A percentile compares a stretch with the other conserved stretches of the same genome.
phyloP scores from a whole-genome alignment of 2,329 filamentous ascomycete genomes.

The Emmonsiellopsis sp. region DNA sequence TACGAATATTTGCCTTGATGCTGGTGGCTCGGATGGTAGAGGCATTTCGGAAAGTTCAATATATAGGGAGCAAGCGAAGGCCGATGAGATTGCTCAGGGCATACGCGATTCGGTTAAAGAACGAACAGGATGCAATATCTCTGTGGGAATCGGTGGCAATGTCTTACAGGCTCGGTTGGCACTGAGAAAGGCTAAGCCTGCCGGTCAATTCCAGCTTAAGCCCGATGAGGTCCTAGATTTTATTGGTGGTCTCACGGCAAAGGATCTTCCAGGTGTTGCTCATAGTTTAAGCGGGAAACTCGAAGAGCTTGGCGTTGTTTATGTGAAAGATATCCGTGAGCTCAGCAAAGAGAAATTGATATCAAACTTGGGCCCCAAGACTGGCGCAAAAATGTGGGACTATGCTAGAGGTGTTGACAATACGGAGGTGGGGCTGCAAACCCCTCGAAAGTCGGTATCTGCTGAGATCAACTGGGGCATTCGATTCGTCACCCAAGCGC shows the following conservation, averaged over 20 bases:
- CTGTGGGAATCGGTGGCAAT: slow-evolving; percentile 84
- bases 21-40: slow-evolving; percentile 56
- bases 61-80: slow-evolving; percentile 69
- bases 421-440: slow-evolving; percentile 75
- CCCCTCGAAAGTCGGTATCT: slow-evolving; percentile 84
- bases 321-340: slow-evolving; percentile 73
- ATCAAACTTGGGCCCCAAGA: slow-evolving; percentile 75
- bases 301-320: slow-evolving; percentile 72
- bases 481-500: slow-evolving; percentile 80
- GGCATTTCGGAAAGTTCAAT: slow-evolving; percentile 58
- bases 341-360: slow-evolving; percentile 66
- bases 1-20: slow-evolving; percentile 57
- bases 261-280: slow-evolving; percentile 83
- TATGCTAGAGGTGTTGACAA: slow-evolving; percentile 83
- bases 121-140: slow-evolving; percentile 76
- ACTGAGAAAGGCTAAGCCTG: slow-evolving; percentile 83
- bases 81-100: slow-evolving; percentile 57
- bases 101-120: slow-evolving; percentile 62
- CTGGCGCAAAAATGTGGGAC: slow-evolving; percentile 80
- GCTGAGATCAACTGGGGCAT: slow-evolving; percentile 99
- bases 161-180: slow-evolving; percentile 88
- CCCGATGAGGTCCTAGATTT: slow-evolving; percentile 70
- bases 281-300: slow-evolving; percentile 80
- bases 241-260: slow-evolving; percentile 66
- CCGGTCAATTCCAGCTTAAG: slow-evolving; percentile 81